Conservation (phyloP, 2,329 filamentous ascomycete genomes). For the Xylaria sp. region DNA sequence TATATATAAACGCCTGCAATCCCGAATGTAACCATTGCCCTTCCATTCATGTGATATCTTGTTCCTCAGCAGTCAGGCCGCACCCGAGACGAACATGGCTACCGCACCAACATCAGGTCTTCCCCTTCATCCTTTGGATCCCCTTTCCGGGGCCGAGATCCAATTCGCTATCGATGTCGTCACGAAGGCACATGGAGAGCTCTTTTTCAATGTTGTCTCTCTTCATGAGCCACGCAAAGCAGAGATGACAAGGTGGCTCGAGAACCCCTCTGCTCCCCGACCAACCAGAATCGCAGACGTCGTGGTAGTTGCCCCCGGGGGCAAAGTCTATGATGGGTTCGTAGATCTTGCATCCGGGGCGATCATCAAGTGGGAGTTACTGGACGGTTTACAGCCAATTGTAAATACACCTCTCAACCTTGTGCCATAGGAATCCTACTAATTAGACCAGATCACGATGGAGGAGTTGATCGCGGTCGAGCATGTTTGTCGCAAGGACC, state of each 20-base stretch:
- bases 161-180: conserved; percentile 71
- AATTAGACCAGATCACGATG: conserved; percentile 73
- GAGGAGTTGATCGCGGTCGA: conserved; percentile 87
- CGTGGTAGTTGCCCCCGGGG: conserved; percentile 78
- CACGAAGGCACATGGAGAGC: conserved; percentile 69
- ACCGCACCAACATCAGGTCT: conserved; percentile 27
- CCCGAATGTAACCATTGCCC: background rate
- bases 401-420: conserved; percentile 48
- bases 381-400: conserved; percentile 81
- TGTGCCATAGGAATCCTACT: background rate
- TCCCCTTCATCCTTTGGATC: conserved; percentile 74
- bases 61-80: background rate
- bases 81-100: conserved; percentile 28
- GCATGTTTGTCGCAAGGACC: conserved; percentile 73
- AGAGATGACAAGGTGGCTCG: conserved; percentile 81
- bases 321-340: conserved; percentile 81
- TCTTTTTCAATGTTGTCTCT: conserved; percentile 87
- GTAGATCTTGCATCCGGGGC: conserved; percentile 72
- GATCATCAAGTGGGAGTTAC: conserved; percentile 75
- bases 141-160: conserved; percentile 75
- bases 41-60: background rate
- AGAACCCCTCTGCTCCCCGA: conserved; percentile 63
- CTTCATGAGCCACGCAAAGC: conserved; percentile 85
- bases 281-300: conserved; percentile 80
- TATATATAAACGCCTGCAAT: background rate